Base-by-base conservation (phyloP, 371 early-diverging fungal genomes). In the Chytridiales sp. region DNA sequence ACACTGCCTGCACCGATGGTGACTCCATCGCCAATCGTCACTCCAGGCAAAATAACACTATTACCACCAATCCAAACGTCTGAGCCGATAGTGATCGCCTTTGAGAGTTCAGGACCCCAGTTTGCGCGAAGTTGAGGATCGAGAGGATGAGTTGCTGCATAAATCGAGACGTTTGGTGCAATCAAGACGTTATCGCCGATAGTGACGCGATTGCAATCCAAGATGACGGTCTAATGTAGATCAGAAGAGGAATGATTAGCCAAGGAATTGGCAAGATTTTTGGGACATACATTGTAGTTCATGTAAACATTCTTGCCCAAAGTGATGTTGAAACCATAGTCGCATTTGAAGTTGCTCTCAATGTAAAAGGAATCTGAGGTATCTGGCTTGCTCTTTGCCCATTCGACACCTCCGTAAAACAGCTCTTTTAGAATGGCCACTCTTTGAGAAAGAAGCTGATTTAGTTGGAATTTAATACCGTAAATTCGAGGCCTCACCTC, bases 131-230 rank as follows among this genome's bases (percentile, higher is more conserved):
- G 21, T 13, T 40, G 59, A 0, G 73, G 61, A 19, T 73, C 75
- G 17, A 73, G 27, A 3, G 92, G 90, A 65, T 94, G 93, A 26
- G 78, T 80, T 11, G 91, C 91, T 0, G 88, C 69, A 69, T 88
- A 90, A 34, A 94, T 56, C 22, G 85, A 86, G 29, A 90, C 90
- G 52, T 80, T 78, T 2, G 94, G 93, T 0, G 84, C 94, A 59
- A 93, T 70, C 59, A 87, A 62, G 4, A 79, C 82, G 40, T 77
- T 54, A 64, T 86, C 73, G 27, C 90, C 93, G 42, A 92, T 81
- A 1, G 61, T 74, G 21, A 92, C 82, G 11, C 72, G 64, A 3
- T 81, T 77, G 62, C 80, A 71, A 64, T 91, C 93, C 19, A 92
- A 72, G 55, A 93, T 77, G 1, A 71, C 66, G 30, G 6, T 27